Evolutionary conservation across 805 yeast species (phyloP).

Genomic region (Zygoascus tannicola): DNA sequence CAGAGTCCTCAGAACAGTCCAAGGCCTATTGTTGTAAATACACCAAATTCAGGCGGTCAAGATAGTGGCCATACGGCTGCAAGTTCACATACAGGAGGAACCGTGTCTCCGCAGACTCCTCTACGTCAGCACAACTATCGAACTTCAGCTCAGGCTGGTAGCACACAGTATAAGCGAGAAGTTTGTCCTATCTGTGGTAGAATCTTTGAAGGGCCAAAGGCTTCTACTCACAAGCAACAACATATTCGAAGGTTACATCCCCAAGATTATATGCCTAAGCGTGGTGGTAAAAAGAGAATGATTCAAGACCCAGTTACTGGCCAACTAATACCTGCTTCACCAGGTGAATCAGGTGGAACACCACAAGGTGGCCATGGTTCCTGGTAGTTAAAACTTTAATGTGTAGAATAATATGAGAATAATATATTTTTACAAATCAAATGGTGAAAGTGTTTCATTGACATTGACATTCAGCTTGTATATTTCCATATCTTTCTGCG

Average conservation of each 20-base stretch:
- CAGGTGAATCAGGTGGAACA: too few relatives aligned
- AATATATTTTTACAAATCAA: too few relatives aligned
- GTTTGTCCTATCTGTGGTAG: constrained; percentile 37
- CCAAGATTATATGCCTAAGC: constrained; percentile 36
- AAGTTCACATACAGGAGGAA: background rate
- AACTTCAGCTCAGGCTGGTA: constrained; percentile 4
- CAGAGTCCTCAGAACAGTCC: background rate
- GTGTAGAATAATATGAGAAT: too few relatives aligned
- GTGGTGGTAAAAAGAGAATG: constrained; percentile 35
- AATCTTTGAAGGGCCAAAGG: constrained; percentile 38
- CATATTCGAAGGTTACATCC: constrained; percentile 40
- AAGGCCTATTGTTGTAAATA: background rate
- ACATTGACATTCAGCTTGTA: too few relatives aligned
- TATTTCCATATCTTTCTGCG: too few relatives aligned
- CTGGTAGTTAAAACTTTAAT: too few relatives aligned
- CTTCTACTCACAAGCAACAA: constrained; percentile 41
- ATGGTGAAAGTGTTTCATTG: too few relatives aligned
- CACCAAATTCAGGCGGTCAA: background rate
- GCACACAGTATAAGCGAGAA: constrained; percentile 23
- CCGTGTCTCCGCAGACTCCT: constrained; percentile 2
- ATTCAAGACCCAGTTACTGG: constrained; percentile 6
- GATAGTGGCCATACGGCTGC: background rate
- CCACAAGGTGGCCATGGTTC: too few relatives aligned
- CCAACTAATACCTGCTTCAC: background rate
- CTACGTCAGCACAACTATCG: constrained; percentile 1